A percentile compares a stretch with the other conserved stretches of the same genome.
Conservation (phyloP, 2,329 filamentous ascomycete genomes). For the Penicillium frequentans region DNA sequence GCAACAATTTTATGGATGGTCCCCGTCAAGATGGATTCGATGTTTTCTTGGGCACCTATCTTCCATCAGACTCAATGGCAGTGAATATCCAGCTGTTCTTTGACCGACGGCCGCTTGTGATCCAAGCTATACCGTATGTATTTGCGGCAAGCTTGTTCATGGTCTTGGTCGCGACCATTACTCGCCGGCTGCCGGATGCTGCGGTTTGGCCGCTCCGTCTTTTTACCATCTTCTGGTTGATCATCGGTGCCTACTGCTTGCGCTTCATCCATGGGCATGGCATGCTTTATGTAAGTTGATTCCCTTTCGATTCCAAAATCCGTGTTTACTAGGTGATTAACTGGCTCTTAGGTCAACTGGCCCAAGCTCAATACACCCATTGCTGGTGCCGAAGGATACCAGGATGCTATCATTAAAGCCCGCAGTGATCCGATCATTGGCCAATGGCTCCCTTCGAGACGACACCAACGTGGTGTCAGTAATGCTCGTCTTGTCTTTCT, state of each 20-base stretch:
- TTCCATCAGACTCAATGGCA: conserved; percentile 69
- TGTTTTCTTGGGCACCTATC: conserved; percentile 84
- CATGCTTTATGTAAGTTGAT: conserved; percentile 81
- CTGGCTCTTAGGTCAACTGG: conserved; percentile 78
- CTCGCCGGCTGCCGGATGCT: conserved; percentile 68
- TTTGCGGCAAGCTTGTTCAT: conserved; percentile 84
- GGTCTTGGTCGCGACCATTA: conserved; percentile 71
- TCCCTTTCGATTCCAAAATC: not conserved
- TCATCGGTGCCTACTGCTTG: conserved; percentile 67
- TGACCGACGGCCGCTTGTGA: conserved; percentile 79
- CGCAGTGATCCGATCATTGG: conserved; percentile 81
- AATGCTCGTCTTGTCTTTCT: conserved; percentile 78
- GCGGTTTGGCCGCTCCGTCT: conserved; percentile 78
- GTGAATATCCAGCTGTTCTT: conserved; percentile 75
- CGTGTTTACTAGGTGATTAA: conserved; percentile 2
- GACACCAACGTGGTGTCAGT: conserved; percentile 80
- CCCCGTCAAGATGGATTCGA: conserved; percentile 95
- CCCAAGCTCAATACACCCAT: conserved; percentile 89
- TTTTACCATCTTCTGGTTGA: conserved; percentile 76
- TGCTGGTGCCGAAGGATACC: conserved; percentile 83
- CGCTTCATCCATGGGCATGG: conserved; percentile 81
- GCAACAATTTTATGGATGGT: conserved; percentile 93
- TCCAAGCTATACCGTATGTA: conserved; percentile 93
- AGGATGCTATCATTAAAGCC: conserved; percentile 80
- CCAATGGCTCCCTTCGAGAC: conserved; percentile 59